Conservation (phyloP, 2,329 filamentous ascomycete species). For the Pseudogymnoascus destructans region DNA sequence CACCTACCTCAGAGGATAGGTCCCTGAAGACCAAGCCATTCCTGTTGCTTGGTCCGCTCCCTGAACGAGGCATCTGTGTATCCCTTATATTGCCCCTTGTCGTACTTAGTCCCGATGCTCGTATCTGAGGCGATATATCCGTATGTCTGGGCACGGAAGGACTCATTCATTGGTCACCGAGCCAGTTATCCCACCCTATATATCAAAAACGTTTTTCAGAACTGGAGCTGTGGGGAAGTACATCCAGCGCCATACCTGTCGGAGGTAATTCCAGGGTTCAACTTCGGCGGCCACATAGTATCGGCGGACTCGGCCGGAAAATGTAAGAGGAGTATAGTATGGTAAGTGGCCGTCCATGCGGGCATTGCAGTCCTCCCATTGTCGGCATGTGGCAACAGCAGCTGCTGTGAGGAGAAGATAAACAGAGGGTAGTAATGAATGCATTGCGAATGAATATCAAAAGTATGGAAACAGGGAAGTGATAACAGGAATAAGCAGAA, state of each 20-base stretch:
- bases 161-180: conserved; percentile 14
- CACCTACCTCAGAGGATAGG: neutral
- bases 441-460: neutral
- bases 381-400: neutral
- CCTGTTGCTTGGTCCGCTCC: conserved; percentile 17
- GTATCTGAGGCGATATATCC: conserved; percentile 9
- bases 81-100: conserved; percentile 25
- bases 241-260: neutral
- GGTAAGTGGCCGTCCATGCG: neutral
- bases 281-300: neutral
- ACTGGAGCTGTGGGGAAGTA: neutral
- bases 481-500: neutral
- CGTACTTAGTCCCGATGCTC: conserved; percentile 17
- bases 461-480: neutral
- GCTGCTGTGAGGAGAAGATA: neutral
- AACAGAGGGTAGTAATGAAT: neutral
- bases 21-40: conserved; percentile 16
- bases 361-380: neutral
- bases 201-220: neutral
- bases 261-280: neutral
- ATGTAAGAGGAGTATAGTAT: neutral
- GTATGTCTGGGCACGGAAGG: conserved; percentile 10
- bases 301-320: neutral
- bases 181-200: conserved; percentile 10
- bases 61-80: conserved; percentile 24